Conservation (phyloP, 345 rosid genomes). For the Populus deltoides region DNA sequence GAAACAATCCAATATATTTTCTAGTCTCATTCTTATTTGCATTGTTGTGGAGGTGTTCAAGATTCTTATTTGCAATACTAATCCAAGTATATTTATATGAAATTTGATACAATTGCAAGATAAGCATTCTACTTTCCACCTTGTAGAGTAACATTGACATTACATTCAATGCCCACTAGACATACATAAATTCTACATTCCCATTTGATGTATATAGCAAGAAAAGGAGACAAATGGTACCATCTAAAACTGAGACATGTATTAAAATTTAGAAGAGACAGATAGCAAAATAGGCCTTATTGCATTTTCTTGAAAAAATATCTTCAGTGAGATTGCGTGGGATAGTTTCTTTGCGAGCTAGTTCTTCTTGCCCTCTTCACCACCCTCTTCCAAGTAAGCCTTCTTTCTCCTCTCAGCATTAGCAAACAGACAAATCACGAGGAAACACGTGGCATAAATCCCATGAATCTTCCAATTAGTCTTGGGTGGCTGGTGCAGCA, state of each 20-base stretch:
- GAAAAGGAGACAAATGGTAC: not conserved
- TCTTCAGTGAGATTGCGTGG: not conserved
- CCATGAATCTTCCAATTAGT: slow-evolving; percentile 91
- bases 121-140: not conserved
- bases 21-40: no score
- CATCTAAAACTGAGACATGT: not conserved
- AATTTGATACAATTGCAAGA: slow-evolving; percentile 1
- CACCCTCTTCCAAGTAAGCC: slow-evolving; percentile 83
- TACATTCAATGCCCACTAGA: not conserved
- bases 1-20: no score
- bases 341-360: slow-evolving; percentile 19
- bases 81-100: not conserved
- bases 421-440: slow-evolving; percentile 57
- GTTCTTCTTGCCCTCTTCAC: slow-evolving; percentile 90
- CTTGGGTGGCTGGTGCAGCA: slow-evolving; percentile 75
- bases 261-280: not conserved
- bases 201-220: not conserved
- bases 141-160: not conserved
- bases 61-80: not conserved
- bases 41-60: no score
- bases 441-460: slow-evolving; percentile 87
- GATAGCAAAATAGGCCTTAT: not conserved
- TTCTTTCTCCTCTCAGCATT: slow-evolving; percentile 84
- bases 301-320: not conserved
- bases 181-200: not conserved